Evolutionary conservation across 2,329 filamentous ascomycete species (phyloP).

Genomic region (Nemania sp.): DNA sequence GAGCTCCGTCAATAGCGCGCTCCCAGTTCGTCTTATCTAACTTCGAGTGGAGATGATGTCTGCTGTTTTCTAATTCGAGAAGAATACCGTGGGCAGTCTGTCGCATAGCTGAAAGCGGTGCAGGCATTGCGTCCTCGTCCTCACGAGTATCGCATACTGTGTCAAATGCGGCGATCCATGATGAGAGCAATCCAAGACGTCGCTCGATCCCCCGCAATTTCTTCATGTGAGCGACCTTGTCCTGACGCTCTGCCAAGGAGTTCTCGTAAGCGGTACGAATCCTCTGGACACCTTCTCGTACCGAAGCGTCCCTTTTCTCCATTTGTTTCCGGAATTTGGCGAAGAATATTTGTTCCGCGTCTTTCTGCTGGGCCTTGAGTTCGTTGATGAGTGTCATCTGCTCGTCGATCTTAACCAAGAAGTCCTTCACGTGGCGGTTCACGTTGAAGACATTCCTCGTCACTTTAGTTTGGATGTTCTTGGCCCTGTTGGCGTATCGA

Average conservation of each 20-base stretch:
- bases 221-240: conserved; percentile 83
- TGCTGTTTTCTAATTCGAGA: conserved; percentile 87
- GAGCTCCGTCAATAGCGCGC: conserved; percentile 84
- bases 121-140: conserved; percentile 74
- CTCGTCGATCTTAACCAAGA: conserved; percentile 98
- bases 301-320: conserved; percentile 82
- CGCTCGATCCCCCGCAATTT: conserved; percentile 85
- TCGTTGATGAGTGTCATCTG: conserved; percentile 98
- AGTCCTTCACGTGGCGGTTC: conserved; percentile 98
- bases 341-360: conserved; percentile 84
- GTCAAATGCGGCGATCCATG: conserved; percentile 95
- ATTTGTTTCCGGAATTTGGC: conserved; percentile 91
- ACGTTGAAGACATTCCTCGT: conserved; percentile 99
- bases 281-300: conserved; percentile 82
- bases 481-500: conserved; percentile 95
- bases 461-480: conserved; percentile 99
- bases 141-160: conserved; percentile 79
- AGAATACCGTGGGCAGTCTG: conserved; percentile 91
- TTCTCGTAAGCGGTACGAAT: conserved; percentile 88
- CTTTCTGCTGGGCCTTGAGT: conserved; percentile 90
- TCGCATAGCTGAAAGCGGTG: conserved; percentile 78
- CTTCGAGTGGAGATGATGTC: conserved; percentile 90
- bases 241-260: conserved; percentile 79
- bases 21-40: conserved; percentile 88
- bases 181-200: conserved; percentile 85